Conservation (phyloP, 2,329 filamentous ascomycete species). For the Stagonosporopsis cucurbitacearum region DNA sequence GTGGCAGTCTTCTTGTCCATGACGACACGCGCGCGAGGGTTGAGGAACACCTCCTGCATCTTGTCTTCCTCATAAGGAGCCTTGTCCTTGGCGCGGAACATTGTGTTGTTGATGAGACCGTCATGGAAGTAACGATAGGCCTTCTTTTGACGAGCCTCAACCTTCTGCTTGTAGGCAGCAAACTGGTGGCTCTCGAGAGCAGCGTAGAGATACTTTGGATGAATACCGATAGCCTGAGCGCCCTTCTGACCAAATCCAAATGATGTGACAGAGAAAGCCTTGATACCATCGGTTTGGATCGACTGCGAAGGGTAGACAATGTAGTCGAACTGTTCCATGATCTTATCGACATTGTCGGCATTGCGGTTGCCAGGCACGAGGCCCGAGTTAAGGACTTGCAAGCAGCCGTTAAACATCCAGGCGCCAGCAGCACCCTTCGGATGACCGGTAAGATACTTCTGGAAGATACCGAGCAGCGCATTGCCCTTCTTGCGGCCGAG, state of each 20-base stretch:
- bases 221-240: slow-evolving; percentile 94
- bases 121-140: slow-evolving; percentile 99
- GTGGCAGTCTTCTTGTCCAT: slow-evolving; percentile 85
- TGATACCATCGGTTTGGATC: slow-evolving; percentile 97
- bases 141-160: slow-evolving; percentile 95
- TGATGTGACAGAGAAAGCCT: slow-evolving; percentile 97
- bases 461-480: slow-evolving; percentile 94
- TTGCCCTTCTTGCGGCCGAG: slow-evolving; percentile 97
- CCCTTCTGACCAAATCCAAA: slow-evolving; percentile 99
- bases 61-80: slow-evolving; percentile 89
- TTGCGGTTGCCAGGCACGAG: slow-evolving; percentile 97
- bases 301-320: slow-evolving; percentile 95
- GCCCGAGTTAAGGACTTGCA: slow-evolving; percentile 93
- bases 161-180: slow-evolving; percentile 82
- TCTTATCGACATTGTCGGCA: slow-evolving; percentile 93
- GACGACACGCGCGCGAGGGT: slow-evolving; percentile 86
- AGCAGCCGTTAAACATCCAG: slow-evolving; percentile 99
- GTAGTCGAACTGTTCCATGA: slow-evolving; percentile 97
- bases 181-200: slow-evolving; percentile 89
- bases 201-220: slow-evolving; percentile 94
- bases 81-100: slow-evolving; percentile 95
- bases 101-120: slow-evolving; percentile 94
- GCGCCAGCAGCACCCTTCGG: slow-evolving; percentile 99
- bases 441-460: slow-evolving; percentile 98
- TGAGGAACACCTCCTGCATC: slow-evolving; percentile 87